These are phyloP conservation scores for Ustilago vetiveriae DNA, from an alignment of 1,284 basidiomycete genomes.

Conservation along the genomic window DNA sequence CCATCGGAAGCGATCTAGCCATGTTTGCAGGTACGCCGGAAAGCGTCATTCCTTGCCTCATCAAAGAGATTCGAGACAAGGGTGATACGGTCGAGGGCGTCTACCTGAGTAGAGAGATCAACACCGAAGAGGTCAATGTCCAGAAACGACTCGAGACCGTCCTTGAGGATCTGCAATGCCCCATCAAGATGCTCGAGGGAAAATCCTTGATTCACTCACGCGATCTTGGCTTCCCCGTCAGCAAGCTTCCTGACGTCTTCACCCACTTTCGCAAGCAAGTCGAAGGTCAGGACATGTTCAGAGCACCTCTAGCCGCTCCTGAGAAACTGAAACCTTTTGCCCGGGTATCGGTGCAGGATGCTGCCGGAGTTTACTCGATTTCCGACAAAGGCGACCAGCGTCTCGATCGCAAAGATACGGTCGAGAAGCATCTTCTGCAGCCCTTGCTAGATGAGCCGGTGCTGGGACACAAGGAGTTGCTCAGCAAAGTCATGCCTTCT, in stretches of 20 bases:
- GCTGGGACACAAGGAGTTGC: slow-evolving; percentile 28
- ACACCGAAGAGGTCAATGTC: slow-evolving; percentile 54
- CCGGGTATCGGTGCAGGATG: slow-evolving; percentile 15
- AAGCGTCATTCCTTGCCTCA: slow-evolving; percentile 61
- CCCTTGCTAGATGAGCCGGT: slow-evolving; percentile 49
- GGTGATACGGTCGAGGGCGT: slow-evolving; percentile 69
- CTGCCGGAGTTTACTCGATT: slow-evolving; percentile 30
- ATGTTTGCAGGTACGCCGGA: slow-evolving; percentile 59
- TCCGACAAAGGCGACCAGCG: slow-evolving; percentile 5
- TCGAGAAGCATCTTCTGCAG: slow-evolving; percentile 40
- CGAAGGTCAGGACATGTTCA: slow-evolving; percentile 49
- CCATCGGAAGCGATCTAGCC: slow-evolving; percentile 45
- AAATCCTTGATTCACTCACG: slow-evolving; percentile 40
- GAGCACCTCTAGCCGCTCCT: slow-evolving; percentile 38
- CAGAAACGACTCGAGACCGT: slow-evolving; percentile 32
- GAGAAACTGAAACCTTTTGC: slow-evolving; percentile 50
- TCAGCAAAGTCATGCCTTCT: slow-evolving; percentile 12
- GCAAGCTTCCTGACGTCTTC: slow-evolving; percentile 59
- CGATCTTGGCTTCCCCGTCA: slow-evolving; percentile 48
- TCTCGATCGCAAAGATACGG: slow-evolving; percentile 14
- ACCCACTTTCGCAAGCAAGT: slow-evolving; percentile 61
- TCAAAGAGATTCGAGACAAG: slow-evolving; percentile 66
- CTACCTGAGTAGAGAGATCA: slow-evolving; percentile 69
- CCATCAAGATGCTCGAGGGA: slow-evolving; percentile 28
- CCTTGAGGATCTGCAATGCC: slow-evolving; percentile 10